A percentile compares a stretch with the other conserved stretches of the same genome.
Conservation (phyloP, 495 filamentous ascomycete genomes). For the Penicillium canariense region DNA sequence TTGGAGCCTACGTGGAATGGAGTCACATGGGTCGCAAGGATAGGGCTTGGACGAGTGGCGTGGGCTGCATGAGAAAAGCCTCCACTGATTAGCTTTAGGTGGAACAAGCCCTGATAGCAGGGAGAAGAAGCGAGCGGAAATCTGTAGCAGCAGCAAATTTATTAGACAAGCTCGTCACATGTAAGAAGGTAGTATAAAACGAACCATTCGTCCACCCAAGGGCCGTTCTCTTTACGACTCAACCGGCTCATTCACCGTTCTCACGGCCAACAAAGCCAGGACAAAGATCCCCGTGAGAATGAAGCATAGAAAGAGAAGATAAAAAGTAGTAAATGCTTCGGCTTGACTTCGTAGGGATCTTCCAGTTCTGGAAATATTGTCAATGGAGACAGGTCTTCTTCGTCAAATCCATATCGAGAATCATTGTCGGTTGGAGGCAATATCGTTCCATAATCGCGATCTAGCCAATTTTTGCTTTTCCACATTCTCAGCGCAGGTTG, state of each 20-base stretch:
- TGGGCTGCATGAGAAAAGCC: too few relatives aligned
- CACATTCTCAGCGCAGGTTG: background rate
- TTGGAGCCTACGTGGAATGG: too few relatives aligned
- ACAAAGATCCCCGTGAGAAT: background rate
- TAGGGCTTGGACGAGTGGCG: too few relatives aligned
- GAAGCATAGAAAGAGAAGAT: background rate
- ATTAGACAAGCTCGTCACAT: background rate
- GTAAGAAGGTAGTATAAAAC: background rate
- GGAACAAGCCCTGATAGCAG: too few relatives aligned
- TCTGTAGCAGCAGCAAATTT: background rate
- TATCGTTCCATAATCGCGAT: conserved; percentile 9
- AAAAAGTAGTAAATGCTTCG: background rate
- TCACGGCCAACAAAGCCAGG: background rate
- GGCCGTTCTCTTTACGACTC: background rate
- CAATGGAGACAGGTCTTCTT: background rate
- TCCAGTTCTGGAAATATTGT: background rate
- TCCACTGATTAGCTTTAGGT: too few relatives aligned
- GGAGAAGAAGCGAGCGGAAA: background rate
- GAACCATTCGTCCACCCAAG: background rate
- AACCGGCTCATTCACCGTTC: background rate
- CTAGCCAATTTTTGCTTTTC: conserved; percentile 10
- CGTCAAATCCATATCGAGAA: background rate
- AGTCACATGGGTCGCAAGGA: too few relatives aligned
- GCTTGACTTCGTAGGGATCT: background rate
- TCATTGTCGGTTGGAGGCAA: background rate